phyloP scores from a whole-genome alignment of 129 eudicot genomes.

The Kitagawia praeruptora region DNA sequence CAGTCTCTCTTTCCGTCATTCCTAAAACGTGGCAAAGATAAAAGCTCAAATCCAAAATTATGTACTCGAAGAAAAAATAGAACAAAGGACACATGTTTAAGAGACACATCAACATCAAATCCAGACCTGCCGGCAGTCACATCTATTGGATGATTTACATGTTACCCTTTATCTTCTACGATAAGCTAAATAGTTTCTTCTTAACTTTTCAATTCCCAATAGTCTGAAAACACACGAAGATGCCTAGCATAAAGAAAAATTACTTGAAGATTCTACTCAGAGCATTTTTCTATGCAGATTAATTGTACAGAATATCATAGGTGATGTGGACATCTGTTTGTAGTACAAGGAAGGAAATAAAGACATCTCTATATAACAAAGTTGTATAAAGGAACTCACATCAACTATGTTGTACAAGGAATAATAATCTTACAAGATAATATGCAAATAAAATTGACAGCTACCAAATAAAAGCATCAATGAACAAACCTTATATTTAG shows the following conservation, averaged over 20 bases:
- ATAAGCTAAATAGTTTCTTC: background rate
- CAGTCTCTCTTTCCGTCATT: too few relatives aligned
- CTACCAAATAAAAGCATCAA: background rate
- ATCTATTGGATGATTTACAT: background rate
- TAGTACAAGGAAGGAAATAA: background rate
- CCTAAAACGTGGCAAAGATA: too few relatives aligned
- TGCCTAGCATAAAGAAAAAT: background rate
- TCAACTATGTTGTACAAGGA: background rate
- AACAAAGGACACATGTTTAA: too few relatives aligned
- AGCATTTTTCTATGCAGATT: background rate
- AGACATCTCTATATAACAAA: background rate
- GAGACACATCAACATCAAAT: background rate
- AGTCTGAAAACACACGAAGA: background rate
- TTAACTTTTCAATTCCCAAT: background rate
- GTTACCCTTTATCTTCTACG: background rate
- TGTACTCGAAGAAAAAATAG: too few relatives aligned
- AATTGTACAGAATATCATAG: background rate
- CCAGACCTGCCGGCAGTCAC: background rate
- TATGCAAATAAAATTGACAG: background rate
- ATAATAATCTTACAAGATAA: background rate
- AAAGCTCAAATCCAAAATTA: too few relatives aligned
- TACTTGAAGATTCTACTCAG: background rate
- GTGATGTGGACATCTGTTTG: background rate
- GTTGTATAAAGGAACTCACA: background rate
- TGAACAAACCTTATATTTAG: conserved; percentile 40